Evolutionary conservation across 768 basidiomycete genomes (phyloP), one percentile per base, ranked within the genome.

Genomic region (Cystobasidium tubakii): DNA sequence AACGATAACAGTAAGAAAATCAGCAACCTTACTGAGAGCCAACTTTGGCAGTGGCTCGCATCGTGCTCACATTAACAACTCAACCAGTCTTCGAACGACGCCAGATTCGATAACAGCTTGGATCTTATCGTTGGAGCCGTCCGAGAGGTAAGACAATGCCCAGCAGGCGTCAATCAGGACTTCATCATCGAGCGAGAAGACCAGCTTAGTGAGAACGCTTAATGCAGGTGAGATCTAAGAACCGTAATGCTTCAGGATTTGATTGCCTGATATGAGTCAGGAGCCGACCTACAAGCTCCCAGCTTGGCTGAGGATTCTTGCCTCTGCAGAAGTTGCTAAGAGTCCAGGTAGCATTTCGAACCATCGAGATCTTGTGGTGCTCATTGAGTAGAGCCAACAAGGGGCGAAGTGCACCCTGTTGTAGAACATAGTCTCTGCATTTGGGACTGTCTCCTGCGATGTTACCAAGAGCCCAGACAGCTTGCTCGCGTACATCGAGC

Each of bases 121-220:
- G 74, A 99, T 99, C 85, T 99, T 99, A 84, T 99, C 96, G 80
- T 96, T 96, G 39, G 93, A 90, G 62, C 96, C 96, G 81, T 99
- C 96, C 0, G 95, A 98, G 44, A 99, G 88, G 83, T 99, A 99
- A 46, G 94, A 97, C 82, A 99, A 95, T 31, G 96, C 96, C 96
- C 96, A 99, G 85, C 96, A 99, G 17, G 96, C 96, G 81, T 99
- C 96, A 80, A 99, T 99, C 79, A 99, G 84, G 77, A 97, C 97
- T 83, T 99, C 96, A 79, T 98, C 96, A 81, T 99, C 96, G 79
- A 98, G 86, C 34, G 95, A 97, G 83, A 97, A 98, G 82, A 99
- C 97, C 78, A 99, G 84, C 83, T 99, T 99, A 69, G 94, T 96
- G 76, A 99, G 85, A 72, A 96, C 91, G n/a, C 91, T 90, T 69